phyloP scores from a whole-genome alignment of 805 yeast genomes.

The Candida arabinofermentans region DNA sequence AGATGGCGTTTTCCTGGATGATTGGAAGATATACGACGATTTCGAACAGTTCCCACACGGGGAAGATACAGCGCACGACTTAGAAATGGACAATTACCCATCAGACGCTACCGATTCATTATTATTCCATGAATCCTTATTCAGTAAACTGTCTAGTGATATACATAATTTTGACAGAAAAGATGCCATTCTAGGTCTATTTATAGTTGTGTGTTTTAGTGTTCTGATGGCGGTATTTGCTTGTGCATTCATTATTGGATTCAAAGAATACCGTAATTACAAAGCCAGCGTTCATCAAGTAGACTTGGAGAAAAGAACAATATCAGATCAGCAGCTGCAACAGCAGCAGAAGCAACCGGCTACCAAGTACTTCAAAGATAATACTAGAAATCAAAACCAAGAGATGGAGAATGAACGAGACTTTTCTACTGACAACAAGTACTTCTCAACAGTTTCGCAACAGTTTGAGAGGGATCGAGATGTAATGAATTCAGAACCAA shows the following conservation, averaged over 20 bases:
- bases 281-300: not conserved
- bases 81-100: too few relatives aligned
- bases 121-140: too few relatives aligned
- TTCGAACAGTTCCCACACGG: slow-evolving; percentile 9
- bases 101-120: too few relatives aligned
- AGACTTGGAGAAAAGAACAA: not conserved
- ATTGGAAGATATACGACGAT: slow-evolving; percentile 5
- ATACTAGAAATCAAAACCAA: too few relatives aligned
- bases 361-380: too few relatives aligned
- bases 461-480: too few relatives aligned
- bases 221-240: slow-evolving; percentile 11
- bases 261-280: slow-evolving; percentile 12
- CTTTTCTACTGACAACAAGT: too few relatives aligned
- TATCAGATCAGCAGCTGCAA: not conserved
- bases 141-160: too few relatives aligned
- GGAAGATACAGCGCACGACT: slow-evolving; percentile 9
- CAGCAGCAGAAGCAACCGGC: not conserved
- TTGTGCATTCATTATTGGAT: slow-evolving; percentile 16
- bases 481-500: too few relatives aligned
- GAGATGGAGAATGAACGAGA: too few relatives aligned
- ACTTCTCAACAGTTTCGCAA: too few relatives aligned
- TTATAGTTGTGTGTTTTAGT: slow-evolving; percentile 13
- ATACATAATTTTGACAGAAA: slow-evolving; percentile 13
- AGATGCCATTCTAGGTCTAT: slow-evolving; percentile 12
- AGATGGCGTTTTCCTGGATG: slow-evolving; percentile 8